These are phyloP conservation scores for Hypoxylon rickii DNA, from an alignment of 495 filamentous ascomycete genomes.

Conservation along the genomic window DNA sequence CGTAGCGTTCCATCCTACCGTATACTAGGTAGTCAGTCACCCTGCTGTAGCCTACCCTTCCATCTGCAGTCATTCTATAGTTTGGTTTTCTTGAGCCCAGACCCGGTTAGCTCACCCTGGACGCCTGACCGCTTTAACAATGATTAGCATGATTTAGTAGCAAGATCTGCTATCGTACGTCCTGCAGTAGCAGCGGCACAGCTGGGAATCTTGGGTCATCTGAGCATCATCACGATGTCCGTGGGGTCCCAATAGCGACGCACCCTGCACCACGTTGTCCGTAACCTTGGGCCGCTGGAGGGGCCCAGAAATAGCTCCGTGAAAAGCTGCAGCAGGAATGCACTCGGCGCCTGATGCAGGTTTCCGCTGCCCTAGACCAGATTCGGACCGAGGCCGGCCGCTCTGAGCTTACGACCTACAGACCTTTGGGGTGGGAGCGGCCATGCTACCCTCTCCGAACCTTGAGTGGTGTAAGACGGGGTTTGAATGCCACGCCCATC, in stretches of 20 bases:
- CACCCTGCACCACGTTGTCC: conserved; percentile 18
- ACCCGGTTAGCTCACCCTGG: conserved; percentile 27
- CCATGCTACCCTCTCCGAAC: conserved; percentile 6
- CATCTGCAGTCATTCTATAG: conserved; percentile 37
- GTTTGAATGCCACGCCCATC: conserved; percentile 29
- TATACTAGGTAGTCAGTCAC: conserved; percentile 11
- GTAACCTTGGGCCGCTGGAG: conserved; percentile 12
- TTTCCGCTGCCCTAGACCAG: conserved; percentile 32
- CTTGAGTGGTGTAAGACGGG: conserved; percentile 26
- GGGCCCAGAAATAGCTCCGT: conserved; percentile 31
- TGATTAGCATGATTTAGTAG: conserved; percentile 31
- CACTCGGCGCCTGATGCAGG: conserved; percentile 29
- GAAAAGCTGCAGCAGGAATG: conserved; percentile 7
- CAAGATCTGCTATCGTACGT: conserved; percentile 36
- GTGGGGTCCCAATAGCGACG: conserved; percentile 33
- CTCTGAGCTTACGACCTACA: conserved; percentile 24
- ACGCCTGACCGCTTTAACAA: conserved; percentile 33
- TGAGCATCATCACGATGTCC: conserved; percentile 33
- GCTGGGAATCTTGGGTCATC: conserved; percentile 36
- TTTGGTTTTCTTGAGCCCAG: conserved; percentile 24
- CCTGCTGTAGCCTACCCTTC: conserved; percentile 17
- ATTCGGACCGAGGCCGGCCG: conserved; percentile 28
- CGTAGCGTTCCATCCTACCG: conserved; percentile 25
- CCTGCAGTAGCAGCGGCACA: conserved; percentile 19
- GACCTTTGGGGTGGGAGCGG: conserved; percentile 1